Evolutionary conservation across 2,329 filamentous ascomycete species (phyloP).

Genomic region (Nakataea oryzae): DNA sequence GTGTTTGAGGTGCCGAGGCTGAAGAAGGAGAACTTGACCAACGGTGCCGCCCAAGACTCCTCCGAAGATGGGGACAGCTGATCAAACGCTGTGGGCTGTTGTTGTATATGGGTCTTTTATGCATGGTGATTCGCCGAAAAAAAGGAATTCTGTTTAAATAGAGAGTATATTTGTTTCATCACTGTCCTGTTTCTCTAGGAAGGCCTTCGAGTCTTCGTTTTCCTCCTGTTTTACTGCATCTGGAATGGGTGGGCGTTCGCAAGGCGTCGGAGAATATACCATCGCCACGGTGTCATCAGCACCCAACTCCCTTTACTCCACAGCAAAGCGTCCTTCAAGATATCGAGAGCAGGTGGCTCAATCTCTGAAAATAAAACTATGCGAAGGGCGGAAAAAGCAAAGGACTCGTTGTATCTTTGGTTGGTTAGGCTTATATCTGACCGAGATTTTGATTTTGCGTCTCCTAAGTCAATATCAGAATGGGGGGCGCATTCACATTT

Average conservation of each 20-base stretch:
- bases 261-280: neutral
- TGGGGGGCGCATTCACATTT: no score
- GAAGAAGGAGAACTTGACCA: conserved; percentile 7
- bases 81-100: neutral
- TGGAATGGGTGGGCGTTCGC: neutral
- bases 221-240: neutral
- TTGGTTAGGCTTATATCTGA: no score
- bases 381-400: no score
- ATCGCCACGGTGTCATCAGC: neutral
- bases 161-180: neutral
- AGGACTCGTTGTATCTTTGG: no score
- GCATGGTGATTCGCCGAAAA: neutral
- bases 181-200: neutral
- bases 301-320: neutral
- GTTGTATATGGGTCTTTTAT: neutral
- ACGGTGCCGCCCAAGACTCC: neutral
- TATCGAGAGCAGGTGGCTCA: neutral
- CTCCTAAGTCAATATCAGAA: no score
- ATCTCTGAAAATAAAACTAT: neutral
- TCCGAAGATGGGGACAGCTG: neutral
- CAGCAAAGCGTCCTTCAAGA: neutral
- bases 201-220: neutral
- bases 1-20: conserved; percentile 68
- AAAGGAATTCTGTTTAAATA: neutral
- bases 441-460: no score